phyloP scores from a whole-genome alignment of 2,329 filamentous ascomycete species.

The Phialophora tarda region DNA sequence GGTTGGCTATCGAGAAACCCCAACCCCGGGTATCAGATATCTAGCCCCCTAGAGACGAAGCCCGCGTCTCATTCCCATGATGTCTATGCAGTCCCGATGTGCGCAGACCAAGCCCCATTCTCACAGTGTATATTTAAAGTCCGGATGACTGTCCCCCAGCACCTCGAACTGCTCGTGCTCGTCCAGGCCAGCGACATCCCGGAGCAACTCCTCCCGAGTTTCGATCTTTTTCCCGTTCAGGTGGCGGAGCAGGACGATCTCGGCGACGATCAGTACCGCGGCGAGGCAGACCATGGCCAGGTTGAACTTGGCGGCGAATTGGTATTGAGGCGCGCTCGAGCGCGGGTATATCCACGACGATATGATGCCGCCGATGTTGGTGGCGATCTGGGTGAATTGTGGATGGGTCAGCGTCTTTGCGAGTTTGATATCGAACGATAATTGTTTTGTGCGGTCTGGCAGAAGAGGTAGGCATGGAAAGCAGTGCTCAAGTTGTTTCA shows the following conservation, averaged over 20 bases:
- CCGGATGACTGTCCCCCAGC: constrained; percentile 3
- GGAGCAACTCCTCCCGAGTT: background rate
- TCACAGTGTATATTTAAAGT: background rate
- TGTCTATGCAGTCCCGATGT: no score
- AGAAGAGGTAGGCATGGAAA: no score
- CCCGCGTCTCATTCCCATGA: no score
- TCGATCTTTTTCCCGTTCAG: constrained; percentile 12
- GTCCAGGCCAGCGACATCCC: constrained; percentile 43
- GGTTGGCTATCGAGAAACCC: no score
- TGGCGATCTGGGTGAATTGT: constrained; percentile 44
- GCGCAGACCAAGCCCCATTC: no score
- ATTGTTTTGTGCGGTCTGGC: no score
- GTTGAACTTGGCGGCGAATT: constrained; percentile 6
- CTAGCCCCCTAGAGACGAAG: no score
- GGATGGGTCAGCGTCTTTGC: no score
- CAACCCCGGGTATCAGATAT: no score
- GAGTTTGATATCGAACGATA: no score
- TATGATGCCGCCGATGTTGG: constrained; percentile 58
- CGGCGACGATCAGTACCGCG: background rate
- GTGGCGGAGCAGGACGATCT: background rate
- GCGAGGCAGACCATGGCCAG: constrained; percentile 3
- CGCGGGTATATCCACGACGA: constrained; percentile 55
- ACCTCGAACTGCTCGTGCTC: constrained; percentile 3
- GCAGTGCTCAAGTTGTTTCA: no score
- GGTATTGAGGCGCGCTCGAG: constrained; percentile 61